Base-by-base conservation (phyloP, 1,284 basidiomycete genomes). In the Cutaneotrichosporon sp. region DNA sequence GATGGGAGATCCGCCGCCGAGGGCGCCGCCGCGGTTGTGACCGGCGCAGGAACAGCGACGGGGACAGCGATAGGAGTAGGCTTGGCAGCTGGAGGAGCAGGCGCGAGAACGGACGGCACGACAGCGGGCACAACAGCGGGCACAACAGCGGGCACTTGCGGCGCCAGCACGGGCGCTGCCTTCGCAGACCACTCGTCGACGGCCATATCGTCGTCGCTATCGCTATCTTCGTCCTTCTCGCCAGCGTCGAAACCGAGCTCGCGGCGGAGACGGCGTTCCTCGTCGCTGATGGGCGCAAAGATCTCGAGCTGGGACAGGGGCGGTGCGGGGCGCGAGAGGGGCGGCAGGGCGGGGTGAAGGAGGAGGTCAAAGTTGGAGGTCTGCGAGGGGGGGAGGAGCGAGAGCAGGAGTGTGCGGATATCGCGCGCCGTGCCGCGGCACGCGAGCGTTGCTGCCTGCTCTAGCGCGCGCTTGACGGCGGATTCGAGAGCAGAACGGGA, bases 301-400 rank as follows among this genome's bases (percentile, higher is more conserved):
- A 61, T 62, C 49, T 72, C 66, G 26, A 73, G 54, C 39, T 65
- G 59, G 22, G 59, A 48, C 2, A 73, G 52, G 8, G 68, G 61
- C 2, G 71, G 69, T 21, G 59, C 46, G 0, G 66, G 61, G 35
- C 71, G 61, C 10, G 56, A 42, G 37, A 69, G 45, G 3, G 71
- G 65, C 23, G 71, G 71, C 4, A 69, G 51, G 10, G 59, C 49
- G 4, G 71, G 70, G 54, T 73, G 70, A 3, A 73, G 53, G 2
- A 71, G 55, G 7, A 52, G 52, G 18, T 59, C 50, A 18, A 66
- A 45, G 13, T 21, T 13, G 9, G 38, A n/a, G 23, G 17, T 13
- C 4, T 15, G 18, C 2, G 46, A 50, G 8, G 48, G 15, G 8
- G 51, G 49, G 4, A 59, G 51, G 26, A 59, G 21, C 3, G 58